Evolutionary conservation across 2,329 filamentous ascomycete species (phyloP).

Genomic region (Lasiodiplodia gonubiensis): DNA sequence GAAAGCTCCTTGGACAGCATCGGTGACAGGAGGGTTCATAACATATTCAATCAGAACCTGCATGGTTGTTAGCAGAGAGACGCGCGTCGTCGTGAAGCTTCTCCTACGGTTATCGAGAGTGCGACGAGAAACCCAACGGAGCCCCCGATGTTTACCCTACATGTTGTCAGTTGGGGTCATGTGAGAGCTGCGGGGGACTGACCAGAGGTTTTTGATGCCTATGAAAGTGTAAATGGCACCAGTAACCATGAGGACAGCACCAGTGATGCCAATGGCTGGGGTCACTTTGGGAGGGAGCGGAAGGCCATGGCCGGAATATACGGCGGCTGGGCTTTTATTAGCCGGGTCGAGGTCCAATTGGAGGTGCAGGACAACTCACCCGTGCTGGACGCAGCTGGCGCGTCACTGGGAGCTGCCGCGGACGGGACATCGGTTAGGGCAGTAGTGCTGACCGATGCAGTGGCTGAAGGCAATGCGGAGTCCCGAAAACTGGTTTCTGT

Average conservation of each 20-base stretch:
- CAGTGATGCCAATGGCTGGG: conserved; percentile 79
- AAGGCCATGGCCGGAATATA: conserved; percentile 49
- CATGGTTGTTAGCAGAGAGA: conserved; percentile 31
- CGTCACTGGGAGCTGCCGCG: conserved; percentile 32
- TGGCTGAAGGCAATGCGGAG: conserved; percentile 10
- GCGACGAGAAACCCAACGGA: conserved; percentile 76
- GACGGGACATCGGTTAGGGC: conserved; percentile 32
- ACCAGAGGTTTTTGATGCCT: conserved; percentile 80
- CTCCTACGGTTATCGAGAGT: conserved; percentile 68
- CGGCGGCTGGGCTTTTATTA: conserved; percentile 19
- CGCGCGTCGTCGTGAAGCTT: conserved; percentile 31
- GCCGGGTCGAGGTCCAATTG: not conserved
- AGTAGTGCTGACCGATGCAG: conserved; percentile 21
- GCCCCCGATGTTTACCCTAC: conserved; percentile 52
- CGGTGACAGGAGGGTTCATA: conserved; percentile 76
- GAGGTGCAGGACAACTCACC: conserved; percentile 32
- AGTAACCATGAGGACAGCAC: conserved; percentile 74
- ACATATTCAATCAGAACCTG: conserved; percentile 81
- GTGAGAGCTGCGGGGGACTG: conserved; percentile 28
- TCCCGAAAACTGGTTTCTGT: conserved; percentile 8
- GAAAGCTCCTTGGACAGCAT: conserved; percentile 83
- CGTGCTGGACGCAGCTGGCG: conserved; percentile 34
- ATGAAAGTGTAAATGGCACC: conserved; percentile 76
- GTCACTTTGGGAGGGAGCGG: conserved; percentile 78
- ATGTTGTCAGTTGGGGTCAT: conserved; percentile 32